Percentiles rank a stretch among this genome's conserved stretches.
These are phyloP conservation scores for Saccharomycopsis capsularis DNA, from an alignment of 805 yeast species.

Conservation along the genomic window DNA sequence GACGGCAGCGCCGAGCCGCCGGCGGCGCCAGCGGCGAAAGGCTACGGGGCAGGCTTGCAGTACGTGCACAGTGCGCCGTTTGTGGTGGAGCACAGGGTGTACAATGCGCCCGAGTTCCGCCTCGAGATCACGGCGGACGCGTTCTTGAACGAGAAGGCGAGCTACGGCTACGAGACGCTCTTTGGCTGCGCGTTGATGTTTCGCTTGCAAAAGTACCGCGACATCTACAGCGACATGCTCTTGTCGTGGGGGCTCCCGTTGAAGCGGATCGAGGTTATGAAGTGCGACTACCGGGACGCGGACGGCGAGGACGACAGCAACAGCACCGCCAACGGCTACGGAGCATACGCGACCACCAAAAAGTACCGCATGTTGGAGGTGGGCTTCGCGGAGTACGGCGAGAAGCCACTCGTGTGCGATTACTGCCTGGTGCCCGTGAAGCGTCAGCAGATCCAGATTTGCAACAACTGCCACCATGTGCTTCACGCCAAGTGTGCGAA, in stretches of 20 bases:
- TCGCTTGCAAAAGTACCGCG: slow-evolving; percentile 32
- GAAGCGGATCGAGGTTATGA: slow-evolving; percentile 70
- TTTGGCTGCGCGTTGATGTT: slow-evolving; percentile 5
- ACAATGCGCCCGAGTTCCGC: slow-evolving; percentile 22
- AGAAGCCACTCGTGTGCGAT: slow-evolving; percentile 43
- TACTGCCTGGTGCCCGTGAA: slow-evolving; percentile 57
- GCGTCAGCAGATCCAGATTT: slow-evolving; percentile 51
- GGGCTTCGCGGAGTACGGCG: slow-evolving; percentile 22
- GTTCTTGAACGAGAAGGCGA: slow-evolving; percentile 18
- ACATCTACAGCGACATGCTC: slow-evolving; percentile 70
- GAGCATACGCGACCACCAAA: too few species aligned
- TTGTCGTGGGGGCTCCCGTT: slow-evolving; percentile 80
- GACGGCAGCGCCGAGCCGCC: neutral
- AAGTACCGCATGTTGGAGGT: slow-evolving; percentile 3
- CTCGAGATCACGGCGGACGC: slow-evolving; percentile 23
- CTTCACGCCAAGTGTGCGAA: slow-evolving; percentile 73
- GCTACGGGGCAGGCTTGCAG: neutral
- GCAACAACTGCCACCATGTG: slow-evolving; percentile 72
- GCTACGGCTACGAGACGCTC: neutral
- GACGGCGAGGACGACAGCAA: slow-evolving; percentile 22
- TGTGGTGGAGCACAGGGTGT: slow-evolving; percentile 5
- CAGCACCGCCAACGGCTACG: neutral
- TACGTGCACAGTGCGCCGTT: neutral
- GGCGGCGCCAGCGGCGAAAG: neutral
- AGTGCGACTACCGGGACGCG: slow-evolving; percentile 44